Base-by-base conservation (phyloP, 2,329 filamentous ascomycete genomes). In the Coniochaeta hoffmannii region DNA sequence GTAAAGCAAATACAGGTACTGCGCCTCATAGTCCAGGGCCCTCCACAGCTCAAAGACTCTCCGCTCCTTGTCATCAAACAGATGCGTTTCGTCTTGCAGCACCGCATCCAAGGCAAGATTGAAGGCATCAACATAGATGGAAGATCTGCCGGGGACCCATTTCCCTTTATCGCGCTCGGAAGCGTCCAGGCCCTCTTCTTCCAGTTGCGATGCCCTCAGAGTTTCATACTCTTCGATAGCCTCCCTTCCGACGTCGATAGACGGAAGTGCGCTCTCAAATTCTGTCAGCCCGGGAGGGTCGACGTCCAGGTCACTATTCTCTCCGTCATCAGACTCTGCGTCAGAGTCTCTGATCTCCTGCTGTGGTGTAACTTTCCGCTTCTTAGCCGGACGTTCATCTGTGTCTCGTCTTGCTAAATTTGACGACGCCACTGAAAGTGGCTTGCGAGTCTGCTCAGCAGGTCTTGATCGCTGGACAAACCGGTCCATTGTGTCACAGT, bases 91-190 rank as follows among this genome's bases (percentile, higher is more conserved):
- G 56, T 97, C 90, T 51, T 90, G 85, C 12, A 97, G 73, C 3
- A 99, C 94, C 0, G 90, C 96, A 57, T 93, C 86, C 51, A 99
- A 74, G 2, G 93, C 90, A 14, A 97, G 76, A 65, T 96, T 96
- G 76, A 99, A 99, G 0, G 94, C 94, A 72, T 99, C 94, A 17
- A 97, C 90, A 64, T 99, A 99, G 55, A 99, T 90, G 1, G 92
- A 97, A 65, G 86, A 95, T 67, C 84, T 86, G 0, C 90, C 90
- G 64, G 79, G 83, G 4, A 85, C 71, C 90, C 90, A 96, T 57
- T 80, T 53, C 75, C 76, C 68, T 15, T 65, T 59, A 56, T 68
- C 59, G 53, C 83, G 73, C 56, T 77, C 77, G 14, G 87, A 65
- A 8, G 81, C 75, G 35, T 76, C 72, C 59, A 79, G 65, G 9